Percentiles rank a stretch among this genome's conserved stretches.
These are phyloP conservation scores for Tripterygium wilfordii DNA, from an alignment of 177 flowering plant species.

Conservation along the genomic window DNA sequence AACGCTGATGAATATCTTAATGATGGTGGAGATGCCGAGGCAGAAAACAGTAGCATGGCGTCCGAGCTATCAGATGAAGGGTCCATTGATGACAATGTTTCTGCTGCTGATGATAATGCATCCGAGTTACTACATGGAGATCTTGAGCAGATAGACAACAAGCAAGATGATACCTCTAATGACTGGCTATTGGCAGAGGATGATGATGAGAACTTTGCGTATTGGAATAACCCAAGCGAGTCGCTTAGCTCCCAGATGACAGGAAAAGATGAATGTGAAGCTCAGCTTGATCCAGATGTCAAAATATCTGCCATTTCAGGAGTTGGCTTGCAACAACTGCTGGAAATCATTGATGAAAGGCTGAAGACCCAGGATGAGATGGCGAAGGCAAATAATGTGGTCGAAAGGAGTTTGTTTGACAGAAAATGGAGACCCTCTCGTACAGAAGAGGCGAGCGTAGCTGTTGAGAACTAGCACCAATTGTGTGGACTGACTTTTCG, in stretches of 20 bases:
- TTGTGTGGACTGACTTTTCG: too few relatives aligned
- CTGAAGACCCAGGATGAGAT: constrained; percentile 48
- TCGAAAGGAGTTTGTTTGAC: constrained; percentile 27
- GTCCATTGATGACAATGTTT: constrained; percentile 7
- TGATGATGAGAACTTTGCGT: constrained; percentile 16
- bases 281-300: constrained; percentile 36
- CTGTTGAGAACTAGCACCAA: constrained; percentile 32
- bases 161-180: constrained; percentile 26
- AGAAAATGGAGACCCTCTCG: constrained; percentile 83
- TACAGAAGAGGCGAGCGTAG: constrained; percentile 20
- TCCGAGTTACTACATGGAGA: constrained; percentile 6
- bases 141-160: constrained; percentile 16
- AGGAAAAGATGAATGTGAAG: constrained; percentile 18
- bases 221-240: constrained; percentile 6
- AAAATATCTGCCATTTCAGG: constrained; percentile 73
- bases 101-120: constrained; percentile 6
- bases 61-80: constrained; percentile 11
- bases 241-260: constrained; percentile 9
- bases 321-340: constrained; percentile 82
- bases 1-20: constrained; percentile 20
- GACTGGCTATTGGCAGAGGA: constrained; percentile 29
- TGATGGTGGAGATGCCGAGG: constrained; percentile 24
- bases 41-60: constrained; percentile 12
- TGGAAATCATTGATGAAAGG: constrained; percentile 65
- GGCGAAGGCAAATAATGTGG: constrained; percentile 21